Evolutionary conservation across 305 asterid genomes (phyloP).

Genomic region (Fraxinus floribunda): DNA sequence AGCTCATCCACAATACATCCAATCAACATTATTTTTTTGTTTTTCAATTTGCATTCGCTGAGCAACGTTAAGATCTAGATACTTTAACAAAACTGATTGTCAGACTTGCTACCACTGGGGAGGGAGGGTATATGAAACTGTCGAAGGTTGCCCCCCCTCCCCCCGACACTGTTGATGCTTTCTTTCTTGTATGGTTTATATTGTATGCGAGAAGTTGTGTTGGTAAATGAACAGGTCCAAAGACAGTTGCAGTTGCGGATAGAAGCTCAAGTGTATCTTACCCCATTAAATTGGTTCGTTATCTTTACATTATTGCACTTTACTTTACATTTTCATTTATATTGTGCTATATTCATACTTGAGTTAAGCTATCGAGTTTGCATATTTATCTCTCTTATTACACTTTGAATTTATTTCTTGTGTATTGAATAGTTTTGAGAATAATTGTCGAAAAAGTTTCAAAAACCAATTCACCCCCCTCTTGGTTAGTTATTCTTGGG

Average conservation of each 20-base stretch:
- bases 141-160: not conserved
- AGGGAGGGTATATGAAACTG: not conserved
- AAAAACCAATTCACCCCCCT: too few species aligned
- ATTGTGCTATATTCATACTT: too few species aligned
- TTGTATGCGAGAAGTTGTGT: not conserved
- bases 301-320: too few species aligned
- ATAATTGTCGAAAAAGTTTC: too few species aligned
- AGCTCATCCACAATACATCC: not conserved
- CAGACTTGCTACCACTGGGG: not conserved
- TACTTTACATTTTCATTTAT: too few species aligned
- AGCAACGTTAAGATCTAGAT: not conserved
- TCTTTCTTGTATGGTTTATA: not conserved
- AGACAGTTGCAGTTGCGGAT: conserved; percentile 90
- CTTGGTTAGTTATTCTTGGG: too few species aligned
- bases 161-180: not conserved
- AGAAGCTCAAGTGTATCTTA: conserved; percentile 69
- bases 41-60: not conserved
- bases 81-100: not conserved
- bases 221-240: conserved; percentile 60
- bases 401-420: too few species aligned
- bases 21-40: not conserved
- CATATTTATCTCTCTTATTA: too few species aligned
- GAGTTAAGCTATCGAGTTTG: too few species aligned
- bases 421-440: too few species aligned
- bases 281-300: too few species aligned